Percentiles rank a stretch among this genome's conserved stretches.
These are phyloP conservation scores for Cyclanthera cordifolia DNA, from an alignment of 306 rosid species.

Conservation along the genomic window DNA sequence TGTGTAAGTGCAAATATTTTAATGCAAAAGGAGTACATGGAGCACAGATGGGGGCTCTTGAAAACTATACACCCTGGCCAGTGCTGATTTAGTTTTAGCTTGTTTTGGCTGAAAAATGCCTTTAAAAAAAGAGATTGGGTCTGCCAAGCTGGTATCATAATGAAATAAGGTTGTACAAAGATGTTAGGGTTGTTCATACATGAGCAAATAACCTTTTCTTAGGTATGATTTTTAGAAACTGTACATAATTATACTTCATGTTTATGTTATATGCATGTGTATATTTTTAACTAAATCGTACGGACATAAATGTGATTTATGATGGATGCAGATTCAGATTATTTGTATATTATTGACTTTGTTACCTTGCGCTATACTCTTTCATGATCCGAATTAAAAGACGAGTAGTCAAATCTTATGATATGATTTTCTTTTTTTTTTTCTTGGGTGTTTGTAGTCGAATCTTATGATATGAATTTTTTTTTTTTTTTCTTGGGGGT, in stretches of 20 bases:
- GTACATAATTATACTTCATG: background rate
- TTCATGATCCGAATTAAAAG: background rate
- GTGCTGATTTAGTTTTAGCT: background rate
- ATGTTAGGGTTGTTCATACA: constrained; percentile 2
- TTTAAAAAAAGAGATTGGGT: background rate
- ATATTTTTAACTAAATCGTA: background rate
- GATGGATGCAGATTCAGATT: background rate
- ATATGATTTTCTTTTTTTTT: too few relatives aligned
- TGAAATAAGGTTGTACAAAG: constrained; percentile 5
- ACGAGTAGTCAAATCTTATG: background rate
- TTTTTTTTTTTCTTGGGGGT: background rate
- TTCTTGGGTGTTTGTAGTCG: background rate
- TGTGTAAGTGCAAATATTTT: background rate
- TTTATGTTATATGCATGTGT: background rate
- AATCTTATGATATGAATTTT: too few relatives aligned
- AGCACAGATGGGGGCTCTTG: background rate
- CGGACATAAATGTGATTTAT: background rate
- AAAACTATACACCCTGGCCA: background rate
- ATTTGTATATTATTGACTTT: background rate
- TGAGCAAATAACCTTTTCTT: background rate
- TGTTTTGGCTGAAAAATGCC: background rate
- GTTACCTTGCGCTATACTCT: background rate
- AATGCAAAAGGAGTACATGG: constrained; percentile 3
- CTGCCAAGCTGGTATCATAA: background rate
- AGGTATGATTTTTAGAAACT: background rate